phyloP scores from a whole-genome alignment of 2,329 filamentous ascomycete species.

The Cordyceps fumosorosea region DNA sequence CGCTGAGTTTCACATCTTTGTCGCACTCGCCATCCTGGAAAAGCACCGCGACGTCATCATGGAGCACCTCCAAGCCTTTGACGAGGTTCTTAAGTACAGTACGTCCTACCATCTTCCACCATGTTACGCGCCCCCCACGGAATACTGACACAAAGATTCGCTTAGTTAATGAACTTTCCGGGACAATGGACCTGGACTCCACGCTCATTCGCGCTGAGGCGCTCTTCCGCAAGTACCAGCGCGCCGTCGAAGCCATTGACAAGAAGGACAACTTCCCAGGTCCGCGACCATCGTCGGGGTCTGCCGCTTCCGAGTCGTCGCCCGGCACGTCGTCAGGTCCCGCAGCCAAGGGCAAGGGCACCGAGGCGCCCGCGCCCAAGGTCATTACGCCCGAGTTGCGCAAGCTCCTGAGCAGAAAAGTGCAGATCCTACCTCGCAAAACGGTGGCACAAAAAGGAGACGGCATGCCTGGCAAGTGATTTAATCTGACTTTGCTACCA shows the following conservation, averaged over 20 bases:
- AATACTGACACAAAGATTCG: neutral
- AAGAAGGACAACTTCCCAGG: conserved; percentile 81
- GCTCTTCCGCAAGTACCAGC: conserved; percentile 81
- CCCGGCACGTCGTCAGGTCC: conserved; percentile 10
- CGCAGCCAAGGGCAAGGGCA: conserved; percentile 30
- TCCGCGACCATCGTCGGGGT: conserved; percentile 23
- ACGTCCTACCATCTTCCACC: conserved; percentile 29
- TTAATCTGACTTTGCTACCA: neutral
- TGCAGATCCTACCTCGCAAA: conserved; percentile 36
- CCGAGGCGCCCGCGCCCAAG: conserved; percentile 25
- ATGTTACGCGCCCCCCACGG: neutral
- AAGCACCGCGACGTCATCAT: conserved; percentile 97
- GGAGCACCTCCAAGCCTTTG: conserved; percentile 87
- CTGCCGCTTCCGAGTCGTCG: neutral
- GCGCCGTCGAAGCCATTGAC: conserved; percentile 84
- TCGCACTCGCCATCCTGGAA: conserved; percentile 89
- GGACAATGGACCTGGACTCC: conserved; percentile 82
- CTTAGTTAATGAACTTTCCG: conserved; percentile 87
- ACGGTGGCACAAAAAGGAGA: conserved; percentile 30
- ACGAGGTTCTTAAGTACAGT: conserved; percentile 96
- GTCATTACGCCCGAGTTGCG: conserved; percentile 53
- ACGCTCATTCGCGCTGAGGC: conserved; percentile 83
- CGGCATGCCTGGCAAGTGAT: conserved; percentile 26
- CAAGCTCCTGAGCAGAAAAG: conserved; percentile 42
- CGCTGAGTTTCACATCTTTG: conserved; percentile 88